Evolutionary conservation across 106 monocot species (phyloP).

Genomic region (Dendrobium officinale): DNA sequence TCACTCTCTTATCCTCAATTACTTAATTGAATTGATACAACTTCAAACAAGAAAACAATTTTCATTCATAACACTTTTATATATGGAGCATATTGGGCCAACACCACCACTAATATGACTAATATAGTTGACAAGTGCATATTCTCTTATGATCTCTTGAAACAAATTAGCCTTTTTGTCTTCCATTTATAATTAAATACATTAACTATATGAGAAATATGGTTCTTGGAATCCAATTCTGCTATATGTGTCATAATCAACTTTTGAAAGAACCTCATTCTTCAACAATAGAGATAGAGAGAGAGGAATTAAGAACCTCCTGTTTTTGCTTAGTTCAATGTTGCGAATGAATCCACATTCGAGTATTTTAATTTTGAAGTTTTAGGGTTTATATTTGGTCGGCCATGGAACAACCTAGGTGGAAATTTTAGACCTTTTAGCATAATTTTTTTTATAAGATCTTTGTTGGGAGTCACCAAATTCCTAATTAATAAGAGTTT

Average conservation of each 20-base stretch:
- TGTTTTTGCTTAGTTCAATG: not conserved
- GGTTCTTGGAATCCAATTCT: not conserved
- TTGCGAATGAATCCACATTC: not conserved
- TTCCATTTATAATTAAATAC: not conserved
- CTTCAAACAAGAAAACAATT: no score
- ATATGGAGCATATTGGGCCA: no score
- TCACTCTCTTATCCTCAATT: no score
- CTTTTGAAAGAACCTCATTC: slow-evolving; percentile 5
- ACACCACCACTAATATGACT: not conserved
- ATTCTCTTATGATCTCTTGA: not conserved
- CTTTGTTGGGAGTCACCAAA: no score
- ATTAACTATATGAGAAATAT: not conserved
- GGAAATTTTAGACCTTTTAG: not conserved
- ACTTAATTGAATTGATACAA: no score
- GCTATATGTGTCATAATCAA: not conserved
- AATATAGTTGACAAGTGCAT: not conserved
- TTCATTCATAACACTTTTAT: no score
- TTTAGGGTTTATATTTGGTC: not conserved
- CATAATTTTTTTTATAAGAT: no score
- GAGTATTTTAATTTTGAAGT: not conserved
- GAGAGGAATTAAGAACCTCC: not conserved
- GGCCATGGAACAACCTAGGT: not conserved
- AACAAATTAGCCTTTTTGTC: not conserved
- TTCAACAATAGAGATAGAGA: not conserved
- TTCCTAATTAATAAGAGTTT: no score